Evolutionary conservation across 208 protist genomes (phyloP).

Genomic region (Crithidia thermophila): DNA sequence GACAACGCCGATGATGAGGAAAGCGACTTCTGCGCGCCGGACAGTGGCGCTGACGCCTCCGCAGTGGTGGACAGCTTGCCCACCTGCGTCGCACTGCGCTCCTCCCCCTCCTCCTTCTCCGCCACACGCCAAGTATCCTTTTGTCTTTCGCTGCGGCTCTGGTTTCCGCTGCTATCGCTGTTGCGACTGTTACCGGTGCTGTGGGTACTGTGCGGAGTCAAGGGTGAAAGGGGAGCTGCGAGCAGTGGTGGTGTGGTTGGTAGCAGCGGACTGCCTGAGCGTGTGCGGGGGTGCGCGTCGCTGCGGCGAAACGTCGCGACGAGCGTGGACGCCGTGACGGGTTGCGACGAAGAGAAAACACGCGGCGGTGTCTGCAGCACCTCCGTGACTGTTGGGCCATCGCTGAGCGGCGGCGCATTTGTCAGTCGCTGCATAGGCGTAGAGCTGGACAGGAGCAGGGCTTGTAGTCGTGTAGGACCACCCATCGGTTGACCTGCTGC

Average conservation of each 20-base stretch:
- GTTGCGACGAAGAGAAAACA: neutral
- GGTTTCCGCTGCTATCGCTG: too few species aligned
- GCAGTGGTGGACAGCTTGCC: neutral
- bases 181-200: neutral
- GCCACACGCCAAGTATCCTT: too few species aligned
- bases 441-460: neutral
- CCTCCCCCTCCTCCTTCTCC: neutral
- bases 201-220: neutral
- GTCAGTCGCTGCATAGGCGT: neutral
- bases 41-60: neutral
- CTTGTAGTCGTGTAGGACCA: neutral
- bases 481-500: neutral
- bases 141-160: too few species aligned
- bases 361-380: neutral
- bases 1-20: neutral
- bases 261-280: neutral
- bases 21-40: neutral
- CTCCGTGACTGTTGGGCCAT: neutral
- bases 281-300: neutral
- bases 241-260: neutral
- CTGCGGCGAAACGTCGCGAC: neutral
- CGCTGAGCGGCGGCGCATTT: too few species aligned
- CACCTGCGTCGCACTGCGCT: conserved; percentile 2
- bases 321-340: neutral
- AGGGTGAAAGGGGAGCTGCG: neutral